Percentiles rank a stretch among this genome's conserved stretches.
phyloP scores from a whole-genome alignment of 345 rosid genomes.

The Erodium maritimum region DNA sequence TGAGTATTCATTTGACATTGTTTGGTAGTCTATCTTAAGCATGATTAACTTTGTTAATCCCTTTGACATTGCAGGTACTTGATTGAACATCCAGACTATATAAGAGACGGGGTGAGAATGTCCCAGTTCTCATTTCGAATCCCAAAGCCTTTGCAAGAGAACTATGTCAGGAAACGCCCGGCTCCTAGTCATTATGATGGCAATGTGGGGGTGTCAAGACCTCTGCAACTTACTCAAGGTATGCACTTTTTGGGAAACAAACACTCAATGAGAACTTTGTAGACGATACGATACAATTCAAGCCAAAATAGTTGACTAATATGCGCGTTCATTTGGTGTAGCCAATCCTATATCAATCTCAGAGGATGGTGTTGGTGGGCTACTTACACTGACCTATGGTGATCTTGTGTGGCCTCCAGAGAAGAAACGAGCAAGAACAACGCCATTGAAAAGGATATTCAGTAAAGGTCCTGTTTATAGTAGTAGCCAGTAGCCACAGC shows the following conservation, averaged over 20 bases:
- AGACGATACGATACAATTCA: not conserved
- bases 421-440: conserved; percentile 12
- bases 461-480: too few species aligned
- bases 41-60: not conserved
- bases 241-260: conserved; percentile 1
- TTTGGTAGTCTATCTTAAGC: not conserved
- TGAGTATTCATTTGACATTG: not conserved
- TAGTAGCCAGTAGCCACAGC: too few species aligned
- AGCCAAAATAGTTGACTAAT: not conserved
- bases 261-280: not conserved
- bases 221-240: conserved; percentile 36
- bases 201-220: conserved; percentile 4
- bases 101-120: conserved; percentile 28
- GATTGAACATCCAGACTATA: conserved; percentile 41
- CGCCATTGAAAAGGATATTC: conserved; percentile 9
- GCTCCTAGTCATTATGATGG: conserved; percentile 21
- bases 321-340: not conserved
- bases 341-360: too few species aligned
- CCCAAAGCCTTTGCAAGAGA: conserved; percentile 57
- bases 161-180: conserved; percentile 58
- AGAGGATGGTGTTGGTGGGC: too few species aligned
- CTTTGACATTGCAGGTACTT: conserved; percentile 37
- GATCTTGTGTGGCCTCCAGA: too few species aligned
- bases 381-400: too few species aligned
- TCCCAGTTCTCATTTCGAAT: conserved; percentile 65